Evolutionary conservation across 345 rosid species (phyloP).

Genomic region (Hibiscus trionum): DNA sequence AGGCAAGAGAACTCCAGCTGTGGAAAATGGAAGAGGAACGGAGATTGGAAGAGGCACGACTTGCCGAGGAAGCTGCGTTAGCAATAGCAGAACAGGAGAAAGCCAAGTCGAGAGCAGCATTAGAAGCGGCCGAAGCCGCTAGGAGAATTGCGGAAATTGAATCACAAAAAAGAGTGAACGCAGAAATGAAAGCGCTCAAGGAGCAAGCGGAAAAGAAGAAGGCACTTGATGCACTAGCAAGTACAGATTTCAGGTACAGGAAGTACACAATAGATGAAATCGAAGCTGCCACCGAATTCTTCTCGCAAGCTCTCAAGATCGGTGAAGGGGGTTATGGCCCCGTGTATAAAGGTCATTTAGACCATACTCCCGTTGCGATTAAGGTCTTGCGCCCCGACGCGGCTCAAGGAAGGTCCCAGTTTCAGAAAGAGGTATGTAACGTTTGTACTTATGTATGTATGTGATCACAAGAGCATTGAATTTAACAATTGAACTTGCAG

Average conservation of each 20-base stretch:
- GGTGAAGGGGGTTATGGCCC: constrained; percentile 99
- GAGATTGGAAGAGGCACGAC: constrained; percentile 60
- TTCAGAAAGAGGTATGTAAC: constrained; percentile 76
- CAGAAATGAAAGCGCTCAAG: constrained; percentile 69
- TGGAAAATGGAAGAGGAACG: constrained; percentile 79
- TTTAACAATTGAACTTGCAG: constrained; percentile 21
- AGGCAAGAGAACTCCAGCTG: constrained; percentile 74
- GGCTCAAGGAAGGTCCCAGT: constrained; percentile 87
- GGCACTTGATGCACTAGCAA: constrained; percentile 49
- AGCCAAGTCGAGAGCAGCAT: constrained; percentile 72
- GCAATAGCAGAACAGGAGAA: constrained; percentile 72
- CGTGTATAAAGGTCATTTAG: constrained; percentile 63
- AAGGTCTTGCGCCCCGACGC: constrained; percentile 84
- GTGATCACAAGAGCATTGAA: not conserved
- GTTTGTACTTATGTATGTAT: not conserved
- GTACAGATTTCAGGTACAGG: constrained; percentile 56
- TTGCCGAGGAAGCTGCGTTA: constrained; percentile 73
- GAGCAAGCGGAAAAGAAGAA: constrained; percentile 66
- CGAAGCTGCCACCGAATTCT: constrained; percentile 73
- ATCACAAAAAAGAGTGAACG: constrained; percentile 55
- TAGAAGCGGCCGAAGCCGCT: constrained; percentile 86
- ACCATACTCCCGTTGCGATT: constrained; percentile 83
- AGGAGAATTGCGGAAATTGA: constrained; percentile 73
- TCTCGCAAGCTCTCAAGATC: constrained; percentile 49
- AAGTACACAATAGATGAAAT: constrained; percentile 79